Percentiles rank a stretch among this genome's conserved stretches.
Evolutionary conservation across 306 rosid genomes (phyloP).

Genomic region (Quercus parvula): DNA sequence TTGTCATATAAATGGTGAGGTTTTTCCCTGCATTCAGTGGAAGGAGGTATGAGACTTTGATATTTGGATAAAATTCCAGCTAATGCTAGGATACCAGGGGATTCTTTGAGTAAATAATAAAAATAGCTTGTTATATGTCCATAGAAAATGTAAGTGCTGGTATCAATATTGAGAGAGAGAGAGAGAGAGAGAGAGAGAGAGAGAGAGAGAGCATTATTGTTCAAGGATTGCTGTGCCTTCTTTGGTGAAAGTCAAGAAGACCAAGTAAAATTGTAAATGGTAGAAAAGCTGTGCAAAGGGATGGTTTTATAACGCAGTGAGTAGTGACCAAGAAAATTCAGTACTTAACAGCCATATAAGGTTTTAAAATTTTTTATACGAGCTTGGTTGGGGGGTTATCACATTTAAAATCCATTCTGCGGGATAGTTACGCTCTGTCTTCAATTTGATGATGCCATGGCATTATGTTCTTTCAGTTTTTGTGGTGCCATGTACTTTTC

Average conservation of each 20-base stretch:
- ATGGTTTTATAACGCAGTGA: neutral
- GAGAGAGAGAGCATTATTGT: neutral
- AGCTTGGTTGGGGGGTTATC: neutral
- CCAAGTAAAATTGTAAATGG: too few relatives aligned
- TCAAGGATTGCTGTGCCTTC: neutral
- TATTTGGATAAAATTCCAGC: neutral
- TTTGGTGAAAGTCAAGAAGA: neutral
- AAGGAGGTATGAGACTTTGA: too few relatives aligned
- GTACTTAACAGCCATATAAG: neutral
- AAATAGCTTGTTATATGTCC: neutral
- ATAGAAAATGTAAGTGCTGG: neutral
- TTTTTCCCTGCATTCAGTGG: neutral
- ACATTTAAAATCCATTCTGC: neutral
- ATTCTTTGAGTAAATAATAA: neutral
- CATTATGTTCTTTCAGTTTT: neutral
- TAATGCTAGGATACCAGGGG: neutral
- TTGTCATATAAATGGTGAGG: neutral
- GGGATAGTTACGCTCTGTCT: neutral
- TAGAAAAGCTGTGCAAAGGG: neutral
- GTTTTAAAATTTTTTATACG: neutral
- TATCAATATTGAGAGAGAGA: neutral
- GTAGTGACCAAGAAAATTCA: neutral
- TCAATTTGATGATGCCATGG: neutral
- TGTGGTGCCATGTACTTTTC: neutral
- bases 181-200: too few relatives aligned